phyloP scores from a whole-genome alignment of 257 asterid species.

The Solanum virginianum region DNA sequence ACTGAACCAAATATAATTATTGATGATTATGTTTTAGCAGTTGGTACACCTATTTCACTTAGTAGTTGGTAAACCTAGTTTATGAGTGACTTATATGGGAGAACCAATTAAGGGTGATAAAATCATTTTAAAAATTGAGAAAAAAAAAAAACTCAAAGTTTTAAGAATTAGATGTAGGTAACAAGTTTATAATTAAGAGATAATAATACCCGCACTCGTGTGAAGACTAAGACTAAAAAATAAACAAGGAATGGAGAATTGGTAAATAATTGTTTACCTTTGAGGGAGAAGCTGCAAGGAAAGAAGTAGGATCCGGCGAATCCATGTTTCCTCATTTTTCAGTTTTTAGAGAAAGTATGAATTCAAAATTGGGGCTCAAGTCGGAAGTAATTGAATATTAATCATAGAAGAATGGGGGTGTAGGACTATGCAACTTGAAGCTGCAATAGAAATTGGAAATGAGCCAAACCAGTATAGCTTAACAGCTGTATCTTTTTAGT shows the following conservation, averaged over 20 bases:
- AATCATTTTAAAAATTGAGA: no score
- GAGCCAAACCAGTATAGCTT: background rate
- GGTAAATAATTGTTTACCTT: constrained; percentile 16
- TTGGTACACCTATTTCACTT: no score
- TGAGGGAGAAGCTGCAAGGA: constrained; percentile 75
- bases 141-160: no score
- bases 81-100: no score
- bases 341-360: background rate
- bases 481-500: background rate
- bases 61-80: no score
- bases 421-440: background rate
- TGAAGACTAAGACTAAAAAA: background rate
- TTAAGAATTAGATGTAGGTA: no score
- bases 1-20: no score
- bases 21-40: no score
- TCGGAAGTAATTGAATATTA: background rate
- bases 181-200: no score
- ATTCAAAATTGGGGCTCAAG: background rate
- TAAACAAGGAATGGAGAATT: background rate
- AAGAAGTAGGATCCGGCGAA: constrained; percentile 44
- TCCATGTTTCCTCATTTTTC: background rate
- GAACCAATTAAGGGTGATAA: no score
- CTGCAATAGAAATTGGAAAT: background rate
- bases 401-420: background rate
- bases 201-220: background rate